Evolutionary conservation across 1,284 basidiomycete genomes (phyloP), one percentile per base, ranked within the genome.

Genomic region (Grifola frondosa): DNA sequence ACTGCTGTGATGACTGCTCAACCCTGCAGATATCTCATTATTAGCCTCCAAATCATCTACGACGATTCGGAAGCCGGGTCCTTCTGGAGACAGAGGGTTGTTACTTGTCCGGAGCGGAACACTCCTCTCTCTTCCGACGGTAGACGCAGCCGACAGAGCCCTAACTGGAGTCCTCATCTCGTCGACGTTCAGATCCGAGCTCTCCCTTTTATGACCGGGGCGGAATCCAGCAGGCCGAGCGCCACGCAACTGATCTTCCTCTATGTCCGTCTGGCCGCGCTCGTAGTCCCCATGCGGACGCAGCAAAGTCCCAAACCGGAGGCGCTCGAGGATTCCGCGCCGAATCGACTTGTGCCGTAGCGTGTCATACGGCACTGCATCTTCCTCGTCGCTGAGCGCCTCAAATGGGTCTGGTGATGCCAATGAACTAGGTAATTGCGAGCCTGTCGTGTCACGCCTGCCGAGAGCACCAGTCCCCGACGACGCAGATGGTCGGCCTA

Each of bases 1-100:
- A 19, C 29, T 48, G 30, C 39, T 43, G 6, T 19, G 20, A 5
- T 40, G 47, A 19, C 40, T 31, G 12, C 29, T 46, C 9, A 29
- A 30, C 15, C 20, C 49, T 20, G 36, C 42, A 42, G 41, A 35
- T 35, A 34, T 39, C 9, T 50, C 30, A 11, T 37, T 44, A 15
- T 54, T 54, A 12, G 52, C 53, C 30, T 55, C 56, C 2, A 58
- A 41, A 25, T 65, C 61, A 32, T 68, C 66, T 30, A 63, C 53
- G 29, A 67, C 54, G 33, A 68, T 62, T 26, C 64, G 51, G 50
- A 68, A 69, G 3, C 67, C 67, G 29, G 56, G 50, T 31, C 44
- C 32, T 5, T 46, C 44, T 9, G 19, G 36, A 2, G 43, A 17
- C 3, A 50, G 36, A 12, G 49, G 26, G 21, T 37, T 34, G 7